These are phyloP conservation scores for Podospora comata DNA, from an alignment of 495 filamentous ascomycete species.

Conservation along the genomic window DNA sequence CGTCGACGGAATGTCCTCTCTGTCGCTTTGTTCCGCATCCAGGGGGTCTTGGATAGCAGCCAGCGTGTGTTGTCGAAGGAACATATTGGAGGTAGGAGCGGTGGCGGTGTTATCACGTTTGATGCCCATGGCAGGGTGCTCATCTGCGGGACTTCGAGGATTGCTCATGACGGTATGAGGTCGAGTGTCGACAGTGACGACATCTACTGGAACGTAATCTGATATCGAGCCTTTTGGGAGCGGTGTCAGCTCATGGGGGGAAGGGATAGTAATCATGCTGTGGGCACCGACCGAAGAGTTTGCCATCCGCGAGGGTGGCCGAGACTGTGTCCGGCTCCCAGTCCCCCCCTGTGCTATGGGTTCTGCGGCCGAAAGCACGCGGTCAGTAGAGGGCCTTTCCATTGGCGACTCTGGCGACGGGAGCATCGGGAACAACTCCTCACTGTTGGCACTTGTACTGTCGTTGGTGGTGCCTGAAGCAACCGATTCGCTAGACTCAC, in stretches of 20 bases:
- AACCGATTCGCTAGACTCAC: neutral
- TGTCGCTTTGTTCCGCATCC: neutral
- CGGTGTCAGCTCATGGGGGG: constrained; percentile 18
- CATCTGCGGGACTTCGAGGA: neutral
- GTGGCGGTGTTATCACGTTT: neutral
- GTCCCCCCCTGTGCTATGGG: neutral
- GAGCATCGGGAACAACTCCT: neutral
- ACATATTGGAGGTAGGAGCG: neutral
- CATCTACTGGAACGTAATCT: neutral
- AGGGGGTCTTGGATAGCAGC: neutral
- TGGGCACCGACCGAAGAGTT: constrained; percentile 20
- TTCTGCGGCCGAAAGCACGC: neutral
- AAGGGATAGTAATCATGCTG: constrained; percentile 10
- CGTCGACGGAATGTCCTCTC: neutral
- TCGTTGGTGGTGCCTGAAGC: neutral
- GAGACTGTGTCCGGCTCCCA: neutral
- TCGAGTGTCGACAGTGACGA: neutral
- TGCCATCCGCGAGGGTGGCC: neutral
- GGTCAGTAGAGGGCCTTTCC: neutral
- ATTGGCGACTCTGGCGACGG: constrained; percentile 3
- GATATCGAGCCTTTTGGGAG: constrained; percentile 16
- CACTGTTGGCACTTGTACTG: neutral
- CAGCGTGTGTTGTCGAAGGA: neutral
- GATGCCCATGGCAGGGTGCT: neutral
- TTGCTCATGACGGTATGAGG: constrained; percentile 11